Evolutionary conservation across 805 yeast species (phyloP), one percentile per base, ranked within the genome.

Genomic region (Kuraishia cidri): DNA sequence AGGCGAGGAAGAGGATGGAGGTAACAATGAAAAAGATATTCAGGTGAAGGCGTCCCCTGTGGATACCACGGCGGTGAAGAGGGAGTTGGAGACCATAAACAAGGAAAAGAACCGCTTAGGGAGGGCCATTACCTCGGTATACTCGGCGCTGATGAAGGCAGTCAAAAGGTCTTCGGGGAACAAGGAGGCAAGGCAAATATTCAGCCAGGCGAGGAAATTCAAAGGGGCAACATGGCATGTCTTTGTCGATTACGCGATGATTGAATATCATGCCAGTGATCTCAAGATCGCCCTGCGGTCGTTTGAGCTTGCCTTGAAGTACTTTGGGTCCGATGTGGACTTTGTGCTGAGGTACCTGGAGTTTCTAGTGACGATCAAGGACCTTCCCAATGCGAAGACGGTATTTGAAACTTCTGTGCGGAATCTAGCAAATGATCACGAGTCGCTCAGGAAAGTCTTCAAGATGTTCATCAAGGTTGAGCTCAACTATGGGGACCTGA

Each of bases 321-420:
- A 55, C 29, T 57, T 52, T 16, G 59, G 58, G 24, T 55, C 64
- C 11, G 62, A 75, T 40, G 79, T 80, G 4, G 71, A 66, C 16
- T 88, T 77, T 48, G 64, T 86, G 22, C 62, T 67, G 39, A 69
- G 71, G 31, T 90, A 90, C 52, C 60, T 90, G 43, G 72, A 79
- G 38, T 88, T 81, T 47, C 60, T 92, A 41, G 69, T 86, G 14
- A 59, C 68, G 38, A 64, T 71, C 18, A 80, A 79, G 45, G 88
- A 76, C 58, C 58, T 81, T 47, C 67, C 74, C 4, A 69, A 82
- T 46, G 82, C 87, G 12, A 79, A 90, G 44, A 83, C 86, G 6
- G 64, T 86, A 24, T 80, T 90, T 50, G 97, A 92, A 53, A 69
- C 81, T 3, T 75, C 87, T 0, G 64, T 81, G 7, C 72, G 79